Conservation (phyloP, 352 stramenopile species). For the Phytophthora foliorum region DNA sequence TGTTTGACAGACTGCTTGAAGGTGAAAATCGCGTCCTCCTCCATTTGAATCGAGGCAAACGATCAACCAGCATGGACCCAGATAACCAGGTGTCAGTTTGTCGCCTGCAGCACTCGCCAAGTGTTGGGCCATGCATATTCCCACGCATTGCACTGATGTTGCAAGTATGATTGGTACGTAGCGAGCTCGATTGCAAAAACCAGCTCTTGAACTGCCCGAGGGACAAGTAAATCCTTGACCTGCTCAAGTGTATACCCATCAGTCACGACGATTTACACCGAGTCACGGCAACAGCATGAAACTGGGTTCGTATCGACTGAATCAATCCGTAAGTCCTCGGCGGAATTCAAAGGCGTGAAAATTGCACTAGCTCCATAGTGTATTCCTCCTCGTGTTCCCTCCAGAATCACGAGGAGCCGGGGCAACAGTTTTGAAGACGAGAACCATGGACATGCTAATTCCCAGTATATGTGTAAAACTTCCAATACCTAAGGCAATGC, state of each 20-base stretch:
- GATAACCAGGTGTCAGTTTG: slow-evolving; percentile 6
- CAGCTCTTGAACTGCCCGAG: too few relatives aligned
- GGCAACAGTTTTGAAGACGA: too few relatives aligned
- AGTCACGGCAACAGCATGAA: slow-evolving; percentile 41
- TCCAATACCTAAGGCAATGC: too few relatives aligned
- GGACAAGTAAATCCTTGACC: too few relatives aligned
- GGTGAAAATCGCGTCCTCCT: slow-evolving; percentile 26
- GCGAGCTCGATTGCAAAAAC: slow-evolving; percentile 29
- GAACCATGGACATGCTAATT: too few relatives aligned
- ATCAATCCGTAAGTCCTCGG: slow-evolving; percentile 23
- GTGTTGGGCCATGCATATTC: slow-evolving; percentile 31
- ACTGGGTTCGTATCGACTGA: slow-evolving; percentile 40
- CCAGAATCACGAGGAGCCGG: too few relatives aligned
- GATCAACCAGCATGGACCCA: not conserved
- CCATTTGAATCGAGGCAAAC: slow-evolving; percentile 20
- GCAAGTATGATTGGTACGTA: slow-evolving; percentile 32
- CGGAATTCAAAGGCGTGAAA: slow-evolving; percentile 41
- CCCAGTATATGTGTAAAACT: too few relatives aligned
- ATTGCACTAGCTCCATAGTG: slow-evolving; percentile 30
- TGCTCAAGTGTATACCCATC: slow-evolving; percentile 41
- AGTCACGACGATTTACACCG: slow-evolving; percentile 34
- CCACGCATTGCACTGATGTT: slow-evolving; percentile 22
- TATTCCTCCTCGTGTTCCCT: too few relatives aligned
- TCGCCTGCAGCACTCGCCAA: slow-evolving; percentile 33
- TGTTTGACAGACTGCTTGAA: slow-evolving; percentile 45